Evolutionary conservation across 306 rosid species (phyloP).

Genomic region (Pyrus bretschneideri): DNA sequence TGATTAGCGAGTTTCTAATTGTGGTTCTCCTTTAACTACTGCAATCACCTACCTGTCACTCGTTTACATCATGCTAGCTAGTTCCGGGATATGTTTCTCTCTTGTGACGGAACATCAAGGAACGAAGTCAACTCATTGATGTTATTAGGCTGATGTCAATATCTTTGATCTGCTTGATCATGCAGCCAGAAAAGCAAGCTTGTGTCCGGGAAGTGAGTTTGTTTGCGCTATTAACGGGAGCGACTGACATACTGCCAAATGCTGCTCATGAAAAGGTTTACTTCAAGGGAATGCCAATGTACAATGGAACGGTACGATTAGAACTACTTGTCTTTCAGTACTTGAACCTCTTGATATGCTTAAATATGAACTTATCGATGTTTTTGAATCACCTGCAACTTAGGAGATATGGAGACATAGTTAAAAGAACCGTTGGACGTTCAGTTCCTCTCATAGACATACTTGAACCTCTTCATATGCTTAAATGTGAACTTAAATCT

Average conservation of each 20-base stretch:
- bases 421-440: slow-evolving; percentile 63
- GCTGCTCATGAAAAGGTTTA: slow-evolving; percentile 68
- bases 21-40: not conserved
- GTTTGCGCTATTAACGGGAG: slow-evolving; percentile 54
- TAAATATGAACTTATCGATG: not conserved
- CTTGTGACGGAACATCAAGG: not conserved
- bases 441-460: too few species aligned
- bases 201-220: slow-evolving; percentile 77
- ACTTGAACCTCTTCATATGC: too few species aligned
- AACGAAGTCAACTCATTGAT: not conserved
- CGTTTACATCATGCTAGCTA: not conserved
- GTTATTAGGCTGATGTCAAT: not conserved
- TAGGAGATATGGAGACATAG: slow-evolving; percentile 83
- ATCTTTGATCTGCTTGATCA: slow-evolving; percentile 18
- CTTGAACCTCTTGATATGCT: not conserved
- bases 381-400: slow-evolving; percentile 36
- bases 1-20: not conserved
- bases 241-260: slow-evolving; percentile 63
- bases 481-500: too few species aligned
- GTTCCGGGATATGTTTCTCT: not conserved
- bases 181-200: slow-evolving; percentile 63
- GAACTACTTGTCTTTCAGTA: not conserved
- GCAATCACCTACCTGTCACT: not conserved
- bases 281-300: slow-evolving; percentile 75
- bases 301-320: slow-evolving; percentile 56